A percentile compares a stretch with the other conserved stretches of the same genome.
phyloP scores from a whole-genome alignment of 2,329 filamentous ascomycete genomes.

The Hypoxylon sp. region DNA sequence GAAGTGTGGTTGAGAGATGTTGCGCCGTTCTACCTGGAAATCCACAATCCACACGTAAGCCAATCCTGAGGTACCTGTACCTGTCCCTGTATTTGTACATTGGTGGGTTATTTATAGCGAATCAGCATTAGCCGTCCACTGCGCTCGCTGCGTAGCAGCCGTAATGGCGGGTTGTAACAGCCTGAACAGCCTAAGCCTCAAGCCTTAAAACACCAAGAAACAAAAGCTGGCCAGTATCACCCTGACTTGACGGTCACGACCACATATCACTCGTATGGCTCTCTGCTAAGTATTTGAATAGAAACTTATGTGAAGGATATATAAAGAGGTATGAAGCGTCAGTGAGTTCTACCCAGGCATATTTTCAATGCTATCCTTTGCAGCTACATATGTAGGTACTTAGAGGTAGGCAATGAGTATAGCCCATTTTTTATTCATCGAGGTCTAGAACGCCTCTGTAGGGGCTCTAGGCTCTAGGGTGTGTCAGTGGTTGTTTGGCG shows the following conservation, averaged over 20 bases:
- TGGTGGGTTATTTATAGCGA: conserved; percentile 28
- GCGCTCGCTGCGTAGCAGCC: neutral
- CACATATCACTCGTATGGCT: too few relatives aligned
- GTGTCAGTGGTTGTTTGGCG: too few relatives aligned
- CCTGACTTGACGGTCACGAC: neutral
- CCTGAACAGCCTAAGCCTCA: neutral
- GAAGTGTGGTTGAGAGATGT: conserved; percentile 21
- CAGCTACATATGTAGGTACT: too few relatives aligned
- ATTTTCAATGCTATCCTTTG: too few relatives aligned
- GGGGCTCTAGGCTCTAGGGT: too few relatives aligned
- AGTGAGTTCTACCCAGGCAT: too few relatives aligned
- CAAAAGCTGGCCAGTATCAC: conserved; percentile 15
- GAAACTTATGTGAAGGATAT: too few relatives aligned
- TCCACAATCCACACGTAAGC: conserved; percentile 36
- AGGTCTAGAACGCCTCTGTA: too few relatives aligned
- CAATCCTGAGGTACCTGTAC: conserved; percentile 26
- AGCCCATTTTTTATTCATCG: too few relatives aligned
- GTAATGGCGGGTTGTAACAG: neutral
- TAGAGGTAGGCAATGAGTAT: too few relatives aligned
- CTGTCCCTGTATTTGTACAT: conserved; percentile 25
- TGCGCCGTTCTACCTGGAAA: conserved; percentile 27
- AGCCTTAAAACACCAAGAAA: conserved; percentile 13
- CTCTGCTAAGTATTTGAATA: too few relatives aligned
- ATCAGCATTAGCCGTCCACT: conserved; percentile 23
- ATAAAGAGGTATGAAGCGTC: too few relatives aligned